Evolutionary conservation across 495 filamentous ascomycete species (phyloP), one percentile per base, ranked within the genome.

Genomic region (Neurospora sp.): DNA sequence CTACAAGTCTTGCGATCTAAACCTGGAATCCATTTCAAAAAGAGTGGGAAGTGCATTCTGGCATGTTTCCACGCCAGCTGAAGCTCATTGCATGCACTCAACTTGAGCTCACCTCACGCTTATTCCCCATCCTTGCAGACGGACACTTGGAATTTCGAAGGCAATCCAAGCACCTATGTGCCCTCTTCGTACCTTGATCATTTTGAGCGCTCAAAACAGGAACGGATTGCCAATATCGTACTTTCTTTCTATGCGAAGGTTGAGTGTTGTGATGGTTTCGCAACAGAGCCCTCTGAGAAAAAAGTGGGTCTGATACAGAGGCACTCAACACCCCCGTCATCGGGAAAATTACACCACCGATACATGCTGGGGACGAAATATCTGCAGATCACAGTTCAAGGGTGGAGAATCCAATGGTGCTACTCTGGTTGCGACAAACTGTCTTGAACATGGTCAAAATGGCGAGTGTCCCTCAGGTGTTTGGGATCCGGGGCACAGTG

Each of bases 121-220:
- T 1, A 62, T 3, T 0, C 54, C 23, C 54, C 23, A 1, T 62
- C 12, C 5, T 35, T 9, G 2, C 23, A 0, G 27, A 62, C 12
- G 54, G 54, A 62, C 27, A 62, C 27, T 62, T 6, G 0, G 1
- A 5, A 35, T 31, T 62, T 62, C 0, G 14, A 62, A 18, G 0
- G 0, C 3, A 35, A 9, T 18, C 5, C 12, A 14, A 5, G 6
- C 6, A 62, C 1, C 0, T 54, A 11, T 12, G 0, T 0, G 44
- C n/a, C 1, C 5, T 6, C 1, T 0, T 6, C 2, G 0, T 2
- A 11, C 9, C 20, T 6, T 23, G 1, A 0, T 0, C 20, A 23
- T 23, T 20, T 6, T 1, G 0, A 12, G 1, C n/a, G 0, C 0
- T 9, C 0, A 23, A 10, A 23, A 7, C 5, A 2, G 10, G 5